Evolutionary conservation across 176 grass and related monocot species (phyloP), one percentile per base, ranked within the genome.

Genomic region (Areca catechu): DNA sequence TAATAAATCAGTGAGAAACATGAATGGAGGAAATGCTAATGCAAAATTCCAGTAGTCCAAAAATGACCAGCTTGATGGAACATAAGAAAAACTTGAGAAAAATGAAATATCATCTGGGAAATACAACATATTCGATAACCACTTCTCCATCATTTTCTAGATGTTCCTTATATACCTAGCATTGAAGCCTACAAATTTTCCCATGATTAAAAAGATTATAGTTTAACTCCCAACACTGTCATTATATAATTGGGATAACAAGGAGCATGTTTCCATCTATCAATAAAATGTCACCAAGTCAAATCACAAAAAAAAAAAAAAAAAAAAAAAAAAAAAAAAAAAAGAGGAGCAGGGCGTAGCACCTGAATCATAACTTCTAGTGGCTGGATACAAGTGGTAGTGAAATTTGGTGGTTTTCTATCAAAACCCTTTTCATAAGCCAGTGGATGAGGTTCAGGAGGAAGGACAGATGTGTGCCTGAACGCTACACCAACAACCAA

Each of bases 321-420:
- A 60, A 48, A 80, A 22, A n/a, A n/a, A 18, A 21, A 17, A n/a
- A 61, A 67, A 75, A 57, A 16, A 70, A 0, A 7, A 20, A 60
- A 48, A 80, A 22, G 71, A 18, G n/a, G 16, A 80, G 24, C 57
- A 54, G 3, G 49, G 0, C n/a, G 6, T 22, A 43, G 48, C 83
- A 98, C 93, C 93, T 92, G 83, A 78, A 98, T 89, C 83, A 98
- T 82, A 49, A 89, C 84, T 66, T 92, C 76, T 24, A 89, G 67
- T 51, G 93, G 83, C 60, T 3, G 76, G 58, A 98, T 62, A 68
- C 93, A 92, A 68, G 69, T 92, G 37, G 80, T 49, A 56, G 74
- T 27, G 10, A 79, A 77, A 52, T 73, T 88, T 2, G 74, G 77
- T 20, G 68, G 57, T 37, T 55, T 82, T 63, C 80, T 82, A 77